A percentile compares a stretch with the other conserved stretches of the same genome.
phyloP scores from a whole-genome alignment of 2,329 filamentous ascomycete genomes.

The Paraconiothyrium brasiliense region DNA sequence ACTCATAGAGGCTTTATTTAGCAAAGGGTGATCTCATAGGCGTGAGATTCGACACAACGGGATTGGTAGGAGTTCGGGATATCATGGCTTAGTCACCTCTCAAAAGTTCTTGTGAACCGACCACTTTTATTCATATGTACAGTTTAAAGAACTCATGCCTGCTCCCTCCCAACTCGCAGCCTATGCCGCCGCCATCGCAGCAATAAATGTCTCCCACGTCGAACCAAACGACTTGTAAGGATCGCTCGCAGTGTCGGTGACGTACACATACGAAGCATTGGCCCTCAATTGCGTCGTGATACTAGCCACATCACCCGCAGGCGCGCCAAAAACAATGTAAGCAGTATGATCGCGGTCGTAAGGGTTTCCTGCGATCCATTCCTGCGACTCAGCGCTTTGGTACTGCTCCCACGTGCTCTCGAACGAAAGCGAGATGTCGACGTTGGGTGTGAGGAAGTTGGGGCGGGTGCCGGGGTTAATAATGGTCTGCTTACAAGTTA shows the following conservation, averaged over 20 bases:
- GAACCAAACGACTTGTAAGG: conserved; percentile 1
- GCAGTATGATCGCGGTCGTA: conserved; percentile 6
- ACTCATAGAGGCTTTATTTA: too few relatives aligned
- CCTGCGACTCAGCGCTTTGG: neutral
- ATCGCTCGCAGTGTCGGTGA: neutral
- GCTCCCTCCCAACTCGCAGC: neutral
- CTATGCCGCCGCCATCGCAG: conserved; percentile 7
- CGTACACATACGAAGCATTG: conserved; percentile 8
- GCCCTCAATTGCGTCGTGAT: conserved; percentile 3
- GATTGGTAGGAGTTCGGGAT: too few relatives aligned
- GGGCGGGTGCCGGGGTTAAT: conserved; percentile 11
- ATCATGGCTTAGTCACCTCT: too few relatives aligned
- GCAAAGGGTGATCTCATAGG: too few relatives aligned
- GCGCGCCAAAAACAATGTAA: conserved; percentile 4
- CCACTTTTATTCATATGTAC: too few relatives aligned
- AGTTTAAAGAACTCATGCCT: too few relatives aligned
- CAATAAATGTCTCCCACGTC: conserved; percentile 4
- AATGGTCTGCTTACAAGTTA: neutral
- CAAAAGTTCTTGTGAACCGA: too few relatives aligned
- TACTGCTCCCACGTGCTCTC: conserved; percentile 6
- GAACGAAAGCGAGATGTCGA: conserved; percentile 5
- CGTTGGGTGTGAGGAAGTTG: conserved; percentile 9
- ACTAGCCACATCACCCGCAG: neutral
- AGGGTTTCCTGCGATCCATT: conserved; percentile 8
- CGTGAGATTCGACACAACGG: too few relatives aligned